Evolutionary conservation across 208 protist species (phyloP).

Genomic region (Leishmania mexicana): DNA sequence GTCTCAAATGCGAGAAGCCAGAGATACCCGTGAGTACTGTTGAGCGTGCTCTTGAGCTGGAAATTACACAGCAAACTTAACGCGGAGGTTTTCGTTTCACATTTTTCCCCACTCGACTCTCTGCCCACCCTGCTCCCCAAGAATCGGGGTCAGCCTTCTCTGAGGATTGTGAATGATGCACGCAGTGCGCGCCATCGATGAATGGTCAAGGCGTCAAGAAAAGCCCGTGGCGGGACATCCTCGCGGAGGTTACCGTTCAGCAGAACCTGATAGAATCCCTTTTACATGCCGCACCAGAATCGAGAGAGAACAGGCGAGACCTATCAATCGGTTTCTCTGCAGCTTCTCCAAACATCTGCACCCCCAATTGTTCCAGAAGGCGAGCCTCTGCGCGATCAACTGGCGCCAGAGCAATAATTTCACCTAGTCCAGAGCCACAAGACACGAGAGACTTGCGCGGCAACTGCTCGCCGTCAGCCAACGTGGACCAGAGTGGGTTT

Average conservation of each 20-base stretch:
- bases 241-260: constrained; percentile 32
- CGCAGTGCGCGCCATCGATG: constrained; percentile 1
- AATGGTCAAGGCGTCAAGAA: background rate
- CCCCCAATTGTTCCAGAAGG: background rate
- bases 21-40: background rate
- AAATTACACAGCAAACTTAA: background rate
- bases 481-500: background rate
- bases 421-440: constrained; percentile 10
- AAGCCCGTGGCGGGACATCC: constrained; percentile 28
- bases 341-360: background rate
- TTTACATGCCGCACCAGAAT: constrained; percentile 13
- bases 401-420: background rate
- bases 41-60: background rate
- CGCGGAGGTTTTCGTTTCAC: background rate
- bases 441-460: background rate
- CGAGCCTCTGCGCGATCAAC: background rate
- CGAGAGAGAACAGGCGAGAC: background rate
- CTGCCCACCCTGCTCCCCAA: background rate
- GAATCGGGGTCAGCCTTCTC: background rate
- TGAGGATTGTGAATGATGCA: background rate
- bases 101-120: background rate
- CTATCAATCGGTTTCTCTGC: background rate
- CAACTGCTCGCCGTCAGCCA: background rate
- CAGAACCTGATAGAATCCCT: constrained; percentile 30
- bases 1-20: background rate